Percentiles rank a stretch among this genome's conserved stretches.
Evolutionary conservation across 164 flowering plant species (phyloP).

Genomic region (Dillenia turbinata): DNA sequence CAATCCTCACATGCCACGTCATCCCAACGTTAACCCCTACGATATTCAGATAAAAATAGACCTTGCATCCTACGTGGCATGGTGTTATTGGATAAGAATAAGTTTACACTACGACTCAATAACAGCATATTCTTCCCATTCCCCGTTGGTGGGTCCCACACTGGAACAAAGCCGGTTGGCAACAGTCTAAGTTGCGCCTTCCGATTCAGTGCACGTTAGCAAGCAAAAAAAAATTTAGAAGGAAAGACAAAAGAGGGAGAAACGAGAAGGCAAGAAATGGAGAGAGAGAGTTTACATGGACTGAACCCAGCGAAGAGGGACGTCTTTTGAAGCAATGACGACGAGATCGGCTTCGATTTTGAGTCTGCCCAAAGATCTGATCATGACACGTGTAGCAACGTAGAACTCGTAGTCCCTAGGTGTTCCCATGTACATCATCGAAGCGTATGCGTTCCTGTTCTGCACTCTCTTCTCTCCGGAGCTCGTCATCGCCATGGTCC

Average conservation of each 20-base stretch:
- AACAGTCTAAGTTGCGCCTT: too few relatives aligned
- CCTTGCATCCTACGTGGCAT: too few relatives aligned
- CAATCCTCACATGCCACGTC: too few relatives aligned
- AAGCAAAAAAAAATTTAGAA: not conserved
- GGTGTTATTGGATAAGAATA: too few relatives aligned
- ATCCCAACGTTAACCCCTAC: too few relatives aligned
- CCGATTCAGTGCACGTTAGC: not conserved
- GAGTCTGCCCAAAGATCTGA: conserved; percentile 59
- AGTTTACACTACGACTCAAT: too few relatives aligned
- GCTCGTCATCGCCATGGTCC: not conserved
- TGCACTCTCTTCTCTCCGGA: conserved; percentile 2
- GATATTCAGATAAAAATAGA: too few relatives aligned
- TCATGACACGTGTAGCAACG: conserved; percentile 80
- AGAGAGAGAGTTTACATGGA: conserved; percentile 56
- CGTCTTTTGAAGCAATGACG: conserved; percentile 89
- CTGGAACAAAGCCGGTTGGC: too few relatives aligned
- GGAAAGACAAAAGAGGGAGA: not conserved
- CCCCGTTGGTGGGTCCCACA: too few relatives aligned
- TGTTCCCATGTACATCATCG: conserved; percentile 99
- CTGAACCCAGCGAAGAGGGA: conserved; percentile 72
- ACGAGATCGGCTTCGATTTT: conserved; percentile 76
- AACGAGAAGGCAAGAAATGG: not conserved
- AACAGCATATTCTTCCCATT: too few relatives aligned
- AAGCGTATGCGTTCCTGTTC: conserved; percentile 70
- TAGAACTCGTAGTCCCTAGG: conserved; percentile 97